phyloP scores from a whole-genome alignment of 768 basidiomycete species.

The Zangia roseola region DNA sequence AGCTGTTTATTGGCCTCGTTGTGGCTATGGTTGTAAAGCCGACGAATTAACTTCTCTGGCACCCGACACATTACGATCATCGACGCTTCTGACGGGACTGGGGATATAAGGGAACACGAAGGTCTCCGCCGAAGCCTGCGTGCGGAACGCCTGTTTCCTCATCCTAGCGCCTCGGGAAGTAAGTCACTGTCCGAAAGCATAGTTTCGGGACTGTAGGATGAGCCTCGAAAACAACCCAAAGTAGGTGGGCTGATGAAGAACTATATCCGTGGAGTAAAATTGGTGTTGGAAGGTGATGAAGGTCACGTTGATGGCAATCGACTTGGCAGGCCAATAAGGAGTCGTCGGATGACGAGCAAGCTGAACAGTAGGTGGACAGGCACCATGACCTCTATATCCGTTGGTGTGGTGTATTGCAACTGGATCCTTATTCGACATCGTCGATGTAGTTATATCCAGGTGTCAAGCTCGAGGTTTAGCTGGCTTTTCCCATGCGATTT shows the following conservation, averaged over 20 bases:
- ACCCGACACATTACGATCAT: conserved; percentile 11
- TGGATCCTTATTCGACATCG: too few species aligned
- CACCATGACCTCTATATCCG: conserved; percentile 9
- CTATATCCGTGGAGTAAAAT: conserved; percentile 8
- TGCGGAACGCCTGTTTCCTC: conserved; percentile 16
- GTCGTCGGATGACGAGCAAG: conserved; percentile 7
- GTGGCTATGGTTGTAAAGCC: too few species aligned
- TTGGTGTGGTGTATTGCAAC: conserved; percentile 10
- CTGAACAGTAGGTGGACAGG: conserved; percentile 12
- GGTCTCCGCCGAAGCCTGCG: conserved; percentile 15
- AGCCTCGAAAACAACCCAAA: conserved; percentile 17
- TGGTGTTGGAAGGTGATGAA: not conserved
- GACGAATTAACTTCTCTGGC: too few species aligned
- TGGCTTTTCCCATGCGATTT: too few species aligned
- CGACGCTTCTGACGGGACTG: conserved; percentile 12
- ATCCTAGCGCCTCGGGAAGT: conserved; percentile 2
- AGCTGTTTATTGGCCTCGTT: too few species aligned
- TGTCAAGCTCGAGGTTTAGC: too few species aligned
- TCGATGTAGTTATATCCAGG: too few species aligned
- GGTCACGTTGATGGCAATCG: too few species aligned
- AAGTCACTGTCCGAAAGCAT: conserved; percentile 17
- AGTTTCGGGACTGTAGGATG: conserved; percentile 13
- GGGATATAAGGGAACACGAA: conserved; percentile 12
- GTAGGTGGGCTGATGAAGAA: conserved; percentile 15
- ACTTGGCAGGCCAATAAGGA: conserved; percentile 2